A percentile compares a stretch with the other conserved stretches of the same genome.
Conservation (phyloP, 2,329 filamentous ascomycete species). For the Bisporella sp. region DNA sequence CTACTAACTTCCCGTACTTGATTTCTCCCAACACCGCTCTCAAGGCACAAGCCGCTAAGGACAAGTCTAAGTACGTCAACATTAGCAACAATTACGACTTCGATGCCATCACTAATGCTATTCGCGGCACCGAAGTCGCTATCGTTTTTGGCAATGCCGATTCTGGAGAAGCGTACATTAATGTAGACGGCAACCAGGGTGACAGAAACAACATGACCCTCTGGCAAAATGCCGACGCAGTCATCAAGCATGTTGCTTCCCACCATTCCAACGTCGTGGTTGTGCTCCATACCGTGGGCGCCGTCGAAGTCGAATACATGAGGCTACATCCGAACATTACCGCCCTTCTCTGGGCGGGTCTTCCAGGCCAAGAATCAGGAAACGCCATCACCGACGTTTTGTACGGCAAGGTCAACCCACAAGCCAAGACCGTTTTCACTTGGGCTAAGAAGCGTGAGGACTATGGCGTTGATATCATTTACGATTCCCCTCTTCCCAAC, state of each 20-base stretch:
- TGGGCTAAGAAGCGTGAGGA: constrained; percentile 50
- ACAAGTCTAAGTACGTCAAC: constrained; percentile 55
- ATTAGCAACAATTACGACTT: constrained; percentile 54
- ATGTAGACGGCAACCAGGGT: constrained; percentile 72
- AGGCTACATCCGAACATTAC: constrained; percentile 73
- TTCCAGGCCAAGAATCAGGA: constrained; percentile 78
- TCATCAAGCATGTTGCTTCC: constrained; percentile 73
- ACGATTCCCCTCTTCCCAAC: constrained; percentile 35
- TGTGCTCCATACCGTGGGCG: constrained; percentile 77
- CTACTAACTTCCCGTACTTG: constrained; percentile 67
- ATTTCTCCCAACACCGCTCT: constrained; percentile 67
- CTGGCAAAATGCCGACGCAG: constrained; percentile 73
- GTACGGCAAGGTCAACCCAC: constrained; percentile 72
- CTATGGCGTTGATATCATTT: constrained; percentile 34
- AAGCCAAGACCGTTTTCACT: constrained; percentile 72
- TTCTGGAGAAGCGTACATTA: constrained; percentile 79
- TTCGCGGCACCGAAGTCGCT: constrained; percentile 58
- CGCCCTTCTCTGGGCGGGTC: constrained; percentile 73
- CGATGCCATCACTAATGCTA: constrained; percentile 52
- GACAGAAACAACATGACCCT: constrained; percentile 90
- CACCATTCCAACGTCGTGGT: constrained; percentile 84
- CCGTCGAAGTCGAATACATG: constrained; percentile 70
- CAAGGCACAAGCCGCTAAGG: constrained; percentile 52
- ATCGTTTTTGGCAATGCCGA: constrained; percentile 87
- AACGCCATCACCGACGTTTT: constrained; percentile 73